Evolutionary conservation across 2,329 filamentous ascomycete species (phyloP), one percentile per base, ranked within the genome.

Genomic region (Claviceps arundinis): DNA sequence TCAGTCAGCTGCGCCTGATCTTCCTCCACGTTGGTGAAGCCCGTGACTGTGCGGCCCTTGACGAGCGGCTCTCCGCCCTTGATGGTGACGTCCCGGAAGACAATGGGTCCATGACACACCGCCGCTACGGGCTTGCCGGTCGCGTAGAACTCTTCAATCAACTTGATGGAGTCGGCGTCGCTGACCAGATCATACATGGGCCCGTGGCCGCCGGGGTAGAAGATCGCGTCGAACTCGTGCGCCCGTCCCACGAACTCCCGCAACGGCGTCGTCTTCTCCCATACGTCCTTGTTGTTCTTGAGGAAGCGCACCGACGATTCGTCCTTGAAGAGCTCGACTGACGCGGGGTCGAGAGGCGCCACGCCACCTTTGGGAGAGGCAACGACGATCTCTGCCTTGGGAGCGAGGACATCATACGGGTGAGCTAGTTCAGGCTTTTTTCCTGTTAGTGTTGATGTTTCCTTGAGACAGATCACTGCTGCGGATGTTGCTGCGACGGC

Each of bases 41-140:
- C 81, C 0, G 81, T 84, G 24, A 81, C 78, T 46, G 73, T 67
- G 61, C 74, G 74, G 45, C 76, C 80, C 48, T 72, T 66, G 41
- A 86, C 64, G 9, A 85, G 66, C 49, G 72, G 70, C 56, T 71
- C 68, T 37, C 79, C 80, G 55, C 17, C 42, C 13, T 74, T 68
- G 19, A 73, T 60, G 59, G 73, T 77, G 38, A 78, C 82, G 57
- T 82, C 74, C 48, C 75, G 71, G 16, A 87, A 70, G 13, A 76
- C 84, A 3, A 77, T 77, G 2, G 83, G 80, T 5, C 81, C 84
- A 66, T 87, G 84, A 70, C 84, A 87, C 46, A 87, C 81, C 3
- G 83, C 80, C 0, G 78, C 70, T 14, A 87, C 75, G 51, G 80
- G 71, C 71, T 85, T 85, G 56, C 74, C 77, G 3, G 74, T 72